phyloP scores from a whole-genome alignment of 148 eudicot species.

The Nyssa sinensis region DNA sequence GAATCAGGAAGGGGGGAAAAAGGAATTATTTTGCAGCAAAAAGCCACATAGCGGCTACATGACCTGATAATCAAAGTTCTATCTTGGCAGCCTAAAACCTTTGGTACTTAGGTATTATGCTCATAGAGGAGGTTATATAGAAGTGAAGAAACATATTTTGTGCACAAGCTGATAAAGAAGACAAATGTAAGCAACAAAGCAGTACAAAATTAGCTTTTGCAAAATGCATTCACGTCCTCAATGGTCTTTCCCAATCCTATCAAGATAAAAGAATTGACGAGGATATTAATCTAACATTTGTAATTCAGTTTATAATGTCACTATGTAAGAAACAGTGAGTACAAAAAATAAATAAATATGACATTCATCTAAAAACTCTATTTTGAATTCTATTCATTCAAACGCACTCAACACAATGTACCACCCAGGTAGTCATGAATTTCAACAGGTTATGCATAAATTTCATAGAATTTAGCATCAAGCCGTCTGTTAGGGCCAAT shows the following conservation, averaged over 20 bases:
- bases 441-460: background rate
- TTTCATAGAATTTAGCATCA: conserved; percentile 1
- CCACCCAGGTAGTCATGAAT: background rate
- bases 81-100: background rate
- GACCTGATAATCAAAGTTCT: background rate
- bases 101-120: background rate
- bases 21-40: background rate
- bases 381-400: background rate
- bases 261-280: background rate
- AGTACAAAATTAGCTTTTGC: background rate
- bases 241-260: background rate
- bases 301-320: background rate
- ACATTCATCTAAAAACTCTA: background rate
- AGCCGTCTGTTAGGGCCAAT: background rate
- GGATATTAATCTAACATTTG: too few relatives aligned
- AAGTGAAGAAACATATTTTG: background rate
- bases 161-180: background rate
- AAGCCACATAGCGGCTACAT: background rate
- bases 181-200: background rate
- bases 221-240: background rate
- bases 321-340: background rate
- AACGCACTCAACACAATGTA: background rate
- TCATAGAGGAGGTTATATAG: background rate
- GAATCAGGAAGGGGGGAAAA: background rate
- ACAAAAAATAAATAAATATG: background rate